Evolutionary conservation across 345 rosid genomes (phyloP).

Genomic region (Eucalyptus globulus): DNA sequence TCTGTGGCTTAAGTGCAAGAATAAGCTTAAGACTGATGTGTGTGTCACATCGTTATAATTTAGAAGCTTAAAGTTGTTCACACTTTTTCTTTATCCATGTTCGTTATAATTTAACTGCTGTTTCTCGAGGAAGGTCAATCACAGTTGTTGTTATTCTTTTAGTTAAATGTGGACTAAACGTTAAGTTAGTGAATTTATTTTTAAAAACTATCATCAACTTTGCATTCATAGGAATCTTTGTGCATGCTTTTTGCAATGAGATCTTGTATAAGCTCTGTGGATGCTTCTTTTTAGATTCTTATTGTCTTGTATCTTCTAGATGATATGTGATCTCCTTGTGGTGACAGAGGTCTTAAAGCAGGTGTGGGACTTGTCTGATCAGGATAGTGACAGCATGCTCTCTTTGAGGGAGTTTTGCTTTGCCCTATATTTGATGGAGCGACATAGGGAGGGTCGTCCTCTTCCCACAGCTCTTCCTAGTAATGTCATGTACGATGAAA

Average conservation of each 20-base stretch:
- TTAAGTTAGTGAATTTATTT: neutral
- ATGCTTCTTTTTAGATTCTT: neutral
- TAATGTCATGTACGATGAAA: conserved; percentile 74
- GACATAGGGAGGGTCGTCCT: conserved; percentile 84
- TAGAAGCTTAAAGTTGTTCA: neutral
- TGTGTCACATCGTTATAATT: neutral
- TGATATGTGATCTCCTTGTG: neutral
- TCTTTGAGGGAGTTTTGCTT: conserved; percentile 96
- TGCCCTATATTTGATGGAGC: conserved; percentile 96
- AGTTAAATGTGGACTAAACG: neutral
- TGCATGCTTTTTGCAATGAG: neutral
- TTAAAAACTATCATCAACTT: neutral
- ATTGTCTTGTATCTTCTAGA: neutral
- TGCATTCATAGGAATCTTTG: neutral
- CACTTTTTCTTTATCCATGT: neutral
- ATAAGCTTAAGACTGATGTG: neutral
- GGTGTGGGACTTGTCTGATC: conserved; percentile 99
- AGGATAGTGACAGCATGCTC: conserved; percentile 97
- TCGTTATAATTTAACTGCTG: neutral
- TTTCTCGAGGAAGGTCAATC: neutral
- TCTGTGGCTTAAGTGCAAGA: neutral
- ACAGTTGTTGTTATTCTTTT: neutral
- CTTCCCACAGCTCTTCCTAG: conserved; percentile 81
- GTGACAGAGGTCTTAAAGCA: conserved; percentile 83
- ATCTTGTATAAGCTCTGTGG: neutral